Evolutionary conservation across 2,329 filamentous ascomycete species (phyloP).

Genomic region (Amauroascus niger): DNA sequence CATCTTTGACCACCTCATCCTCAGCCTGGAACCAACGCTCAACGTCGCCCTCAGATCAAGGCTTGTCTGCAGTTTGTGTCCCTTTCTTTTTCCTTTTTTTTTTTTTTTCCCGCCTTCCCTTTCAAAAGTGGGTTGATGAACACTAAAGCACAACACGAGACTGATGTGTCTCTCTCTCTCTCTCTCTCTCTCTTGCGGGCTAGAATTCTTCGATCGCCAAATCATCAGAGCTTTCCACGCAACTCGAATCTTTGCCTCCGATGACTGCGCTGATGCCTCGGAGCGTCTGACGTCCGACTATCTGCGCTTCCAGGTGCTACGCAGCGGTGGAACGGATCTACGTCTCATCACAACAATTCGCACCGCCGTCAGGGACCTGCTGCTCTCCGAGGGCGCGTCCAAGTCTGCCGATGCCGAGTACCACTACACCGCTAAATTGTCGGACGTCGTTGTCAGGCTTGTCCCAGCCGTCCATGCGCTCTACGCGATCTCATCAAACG

Average conservation of each 20-base stretch:
- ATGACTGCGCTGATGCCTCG: not conserved
- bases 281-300: no score
- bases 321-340: not conserved
- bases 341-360: not conserved
- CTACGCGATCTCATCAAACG: not conserved
- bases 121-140: no score
- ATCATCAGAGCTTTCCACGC: not conserved
- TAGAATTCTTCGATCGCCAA: conserved; percentile 4
- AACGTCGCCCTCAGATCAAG: conserved; percentile 1
- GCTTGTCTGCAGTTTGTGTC: conserved; percentile 4
- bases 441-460: not conserved
- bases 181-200: no score
- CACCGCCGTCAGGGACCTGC: not conserved
- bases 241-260: not conserved
- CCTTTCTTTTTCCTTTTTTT: not conserved
- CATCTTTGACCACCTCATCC: conserved; percentile 1
- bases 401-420: not conserved
- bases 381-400: not conserved
- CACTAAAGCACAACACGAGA: no score
- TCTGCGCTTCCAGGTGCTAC: not conserved
- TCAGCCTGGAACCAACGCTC: not conserved
- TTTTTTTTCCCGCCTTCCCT: no score
- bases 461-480: not conserved
- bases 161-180: no score
- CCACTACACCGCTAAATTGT: not conserved